These are phyloP conservation scores for Aspergillus fumigatiaffinis DNA, from an alignment of 2,329 filamentous ascomycete genomes.

Conservation along the genomic window DNA sequence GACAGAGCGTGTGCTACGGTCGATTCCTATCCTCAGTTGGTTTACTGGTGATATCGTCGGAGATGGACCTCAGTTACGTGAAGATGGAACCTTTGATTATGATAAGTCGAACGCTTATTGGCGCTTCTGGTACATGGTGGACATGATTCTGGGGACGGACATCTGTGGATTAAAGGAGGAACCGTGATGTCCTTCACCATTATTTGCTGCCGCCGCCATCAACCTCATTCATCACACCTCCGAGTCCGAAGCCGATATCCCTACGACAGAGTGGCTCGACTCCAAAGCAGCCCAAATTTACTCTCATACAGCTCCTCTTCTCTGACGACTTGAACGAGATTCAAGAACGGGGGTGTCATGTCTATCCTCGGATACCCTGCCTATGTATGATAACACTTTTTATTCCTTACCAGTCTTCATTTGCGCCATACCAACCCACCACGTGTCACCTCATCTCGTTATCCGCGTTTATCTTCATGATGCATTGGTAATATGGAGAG, in stretches of 20 bases:
- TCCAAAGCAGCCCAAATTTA: not conserved
- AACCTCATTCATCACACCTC: not conserved
- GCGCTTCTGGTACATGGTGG: slow-evolving; percentile 56
- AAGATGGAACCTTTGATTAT: slow-evolving; percentile 62
- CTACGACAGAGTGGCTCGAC: not conserved
- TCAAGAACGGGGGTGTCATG: not conserved
- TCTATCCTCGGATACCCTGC: not conserved
- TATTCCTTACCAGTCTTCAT: not conserved
- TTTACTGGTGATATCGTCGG: slow-evolving; percentile 57
- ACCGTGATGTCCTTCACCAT: slow-evolving; percentile 22
- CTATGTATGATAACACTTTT: not conserved
- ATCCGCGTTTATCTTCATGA: not conserved
- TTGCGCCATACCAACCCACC: not conserved
- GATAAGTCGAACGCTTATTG: slow-evolving; percentile 59
- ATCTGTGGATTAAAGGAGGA: slow-evolving; percentile 58
- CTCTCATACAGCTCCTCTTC: not conserved
- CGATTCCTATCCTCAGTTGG: slow-evolving; percentile 67
- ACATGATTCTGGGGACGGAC: slow-evolving; percentile 55
- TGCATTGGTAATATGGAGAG: not conserved
- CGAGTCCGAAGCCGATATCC: not conserved
- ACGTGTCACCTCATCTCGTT: not conserved
- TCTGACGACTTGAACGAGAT: not conserved
- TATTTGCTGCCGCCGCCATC: not conserved
- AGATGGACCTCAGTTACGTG: slow-evolving; percentile 42
- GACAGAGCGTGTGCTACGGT: slow-evolving; percentile 59